These are phyloP conservation scores for Solanum neorickii DNA, from an alignment of 257 asterid genomes.

Conservation along the genomic window DNA sequence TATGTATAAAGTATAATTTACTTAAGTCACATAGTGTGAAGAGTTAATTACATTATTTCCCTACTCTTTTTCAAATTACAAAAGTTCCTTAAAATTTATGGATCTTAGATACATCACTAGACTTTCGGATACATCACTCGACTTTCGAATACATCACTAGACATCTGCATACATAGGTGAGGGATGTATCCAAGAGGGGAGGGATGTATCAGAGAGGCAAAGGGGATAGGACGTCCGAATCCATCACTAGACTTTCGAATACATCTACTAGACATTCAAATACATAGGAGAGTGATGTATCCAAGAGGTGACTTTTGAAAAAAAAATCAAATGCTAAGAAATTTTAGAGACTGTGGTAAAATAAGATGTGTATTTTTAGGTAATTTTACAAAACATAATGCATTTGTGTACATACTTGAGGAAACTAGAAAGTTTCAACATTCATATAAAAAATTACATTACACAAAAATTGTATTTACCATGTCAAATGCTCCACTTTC, in stretches of 20 bases:
- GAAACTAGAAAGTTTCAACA: not conserved
- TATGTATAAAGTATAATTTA: no score
- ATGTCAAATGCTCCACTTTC: not conserved
- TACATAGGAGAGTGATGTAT: not conserved
- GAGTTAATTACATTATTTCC: no score
- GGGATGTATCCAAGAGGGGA: not conserved
- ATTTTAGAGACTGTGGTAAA: not conserved
- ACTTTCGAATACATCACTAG: no score
- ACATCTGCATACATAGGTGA: not conserved
- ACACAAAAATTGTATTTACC: not conserved
- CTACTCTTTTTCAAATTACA: not conserved
- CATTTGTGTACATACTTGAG: not conserved
- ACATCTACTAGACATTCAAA: not conserved
- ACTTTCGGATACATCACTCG: not conserved
- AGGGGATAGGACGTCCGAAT: not conserved
- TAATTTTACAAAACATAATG: not conserved
- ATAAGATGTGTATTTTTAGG: not conserved
- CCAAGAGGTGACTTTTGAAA: not conserved
- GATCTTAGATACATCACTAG: not conserved
- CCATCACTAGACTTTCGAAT: not conserved
- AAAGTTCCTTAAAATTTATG: no score
- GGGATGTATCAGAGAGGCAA: not conserved
- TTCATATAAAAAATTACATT: not conserved
- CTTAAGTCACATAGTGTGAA: not conserved
- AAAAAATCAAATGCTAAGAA: not conserved